Evolutionary conservation across 2,329 filamentous ascomycete species (phyloP).

Genomic region (Fusarium nisikadoi): DNA sequence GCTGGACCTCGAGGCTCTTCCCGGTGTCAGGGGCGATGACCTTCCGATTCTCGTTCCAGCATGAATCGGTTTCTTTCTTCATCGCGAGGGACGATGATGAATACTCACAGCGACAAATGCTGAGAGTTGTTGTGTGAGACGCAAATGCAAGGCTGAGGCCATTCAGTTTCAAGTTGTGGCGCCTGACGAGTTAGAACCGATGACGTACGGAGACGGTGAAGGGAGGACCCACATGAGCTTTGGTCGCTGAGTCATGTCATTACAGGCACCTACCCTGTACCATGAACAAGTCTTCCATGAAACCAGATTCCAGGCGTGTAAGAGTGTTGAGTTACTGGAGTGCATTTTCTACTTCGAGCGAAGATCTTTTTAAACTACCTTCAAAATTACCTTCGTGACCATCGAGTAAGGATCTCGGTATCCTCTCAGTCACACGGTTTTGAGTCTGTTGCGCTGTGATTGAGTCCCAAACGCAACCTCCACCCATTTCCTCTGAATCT

Average conservation of each 20-base stretch:
- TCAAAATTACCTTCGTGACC: not conserved
- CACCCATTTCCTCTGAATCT: not conserved
- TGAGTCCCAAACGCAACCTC: not conserved
- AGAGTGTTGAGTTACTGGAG: not conserved
- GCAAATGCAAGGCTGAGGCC: conserved; percentile 37
- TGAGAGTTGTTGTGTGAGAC: conserved; percentile 19
- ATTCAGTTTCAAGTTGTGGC: conserved; percentile 17
- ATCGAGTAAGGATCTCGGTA: not conserved
- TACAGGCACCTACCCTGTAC: not conserved
- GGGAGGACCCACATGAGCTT: conserved; percentile 25
- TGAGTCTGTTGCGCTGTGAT: not conserved
- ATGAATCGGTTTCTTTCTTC: not conserved
- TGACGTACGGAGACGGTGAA: conserved; percentile 29
- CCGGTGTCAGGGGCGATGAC: conserved; percentile 39
- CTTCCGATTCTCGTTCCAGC: conserved; percentile 14
- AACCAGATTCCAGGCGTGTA: not conserved
- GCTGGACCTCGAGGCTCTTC: conserved; percentile 70
- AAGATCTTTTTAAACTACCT: not conserved
- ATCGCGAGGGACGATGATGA: conserved; percentile 10
- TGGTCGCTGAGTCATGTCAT: conserved; percentile 11
- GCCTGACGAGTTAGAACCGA: conserved; percentile 23
- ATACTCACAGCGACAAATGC: conserved; percentile 7
- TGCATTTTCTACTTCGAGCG: not conserved
- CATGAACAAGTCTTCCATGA: not conserved
- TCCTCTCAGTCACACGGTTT: not conserved